phyloP scores from a whole-genome alignment of 75 land plant genomes.

The Picea glauca region DNA sequence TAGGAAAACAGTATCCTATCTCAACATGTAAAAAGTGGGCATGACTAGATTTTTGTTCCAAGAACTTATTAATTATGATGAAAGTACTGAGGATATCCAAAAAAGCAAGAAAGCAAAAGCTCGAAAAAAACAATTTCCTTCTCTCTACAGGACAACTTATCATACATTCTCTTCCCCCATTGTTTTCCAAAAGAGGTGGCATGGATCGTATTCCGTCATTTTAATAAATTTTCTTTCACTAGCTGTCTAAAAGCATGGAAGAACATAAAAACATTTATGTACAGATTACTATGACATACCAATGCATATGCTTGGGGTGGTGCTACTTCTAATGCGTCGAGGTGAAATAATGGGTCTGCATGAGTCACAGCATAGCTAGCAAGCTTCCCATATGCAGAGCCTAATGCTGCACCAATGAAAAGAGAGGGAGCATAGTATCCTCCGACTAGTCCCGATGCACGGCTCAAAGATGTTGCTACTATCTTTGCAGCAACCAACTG shows the following conservation, averaged over 20 bases:
- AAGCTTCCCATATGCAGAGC: conserved; percentile 96
- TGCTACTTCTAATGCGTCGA: conserved; percentile 84
- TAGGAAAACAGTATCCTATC: background rate
- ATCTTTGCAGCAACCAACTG: conserved; percentile 88
- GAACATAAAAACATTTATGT: background rate
- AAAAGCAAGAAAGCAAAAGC: background rate
- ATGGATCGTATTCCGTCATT: background rate
- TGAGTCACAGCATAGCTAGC: conserved; percentile 49
- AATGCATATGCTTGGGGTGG: conserved; percentile 98
- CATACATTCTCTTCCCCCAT: background rate
- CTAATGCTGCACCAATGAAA: conserved; percentile 97
- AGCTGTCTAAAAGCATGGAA: background rate
- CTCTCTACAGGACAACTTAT: background rate
- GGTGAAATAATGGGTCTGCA: conserved; percentile 52
- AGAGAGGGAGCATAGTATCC: conserved; percentile 98
- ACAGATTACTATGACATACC: conserved; percentile 33
- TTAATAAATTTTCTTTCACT: background rate
- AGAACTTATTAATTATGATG: background rate
- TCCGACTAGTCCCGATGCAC: conserved; percentile 97
- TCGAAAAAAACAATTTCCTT: background rate
- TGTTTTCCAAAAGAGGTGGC: background rate
- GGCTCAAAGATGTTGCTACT: conserved; percentile 81
- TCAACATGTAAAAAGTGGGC: background rate
- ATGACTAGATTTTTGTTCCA: background rate
- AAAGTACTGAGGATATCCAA: background rate